These are phyloP conservation scores for Yamadazyma nakazawae DNA, from an alignment of 805 yeast species.

Conservation along the genomic window DNA sequence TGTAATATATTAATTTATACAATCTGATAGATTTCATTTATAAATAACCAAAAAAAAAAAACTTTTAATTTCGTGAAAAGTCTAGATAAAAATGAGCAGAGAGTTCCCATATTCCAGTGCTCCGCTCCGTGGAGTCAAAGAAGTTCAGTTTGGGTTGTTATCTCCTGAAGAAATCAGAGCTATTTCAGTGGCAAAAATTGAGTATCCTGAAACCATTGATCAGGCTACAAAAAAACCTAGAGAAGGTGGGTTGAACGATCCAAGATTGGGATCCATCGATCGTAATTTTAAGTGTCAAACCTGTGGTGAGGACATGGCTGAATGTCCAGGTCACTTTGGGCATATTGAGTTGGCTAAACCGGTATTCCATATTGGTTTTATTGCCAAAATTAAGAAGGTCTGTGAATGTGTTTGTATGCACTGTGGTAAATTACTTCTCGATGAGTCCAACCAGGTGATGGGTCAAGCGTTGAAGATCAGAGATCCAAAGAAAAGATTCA, in stretches of 20 bases:
- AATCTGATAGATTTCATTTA: slow-evolving; percentile 9
- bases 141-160: slow-evolving; percentile 96
- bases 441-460: slow-evolving; percentile 77
- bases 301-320: slow-evolving; percentile 98
- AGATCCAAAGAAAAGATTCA: slow-evolving; percentile 94
- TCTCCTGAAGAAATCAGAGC: slow-evolving; percentile 97
- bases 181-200: slow-evolving; percentile 95
- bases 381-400: slow-evolving; percentile 88
- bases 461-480: slow-evolving; percentile 84
- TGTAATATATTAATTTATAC: slow-evolving; percentile 7
- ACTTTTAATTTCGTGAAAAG: slow-evolving; percentile 11
- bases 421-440: slow-evolving; percentile 91
- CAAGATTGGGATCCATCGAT: slow-evolving; percentile 95
- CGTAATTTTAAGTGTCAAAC: slow-evolving; percentile 98
- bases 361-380: slow-evolving; percentile 96
- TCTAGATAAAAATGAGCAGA: slow-evolving; percentile 34
- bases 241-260: slow-evolving; percentile 96
- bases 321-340: slow-evolving; percentile 99
- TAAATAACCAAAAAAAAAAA: slow-evolving; percentile 7
- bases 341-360: slow-evolving; percentile 98
- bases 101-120: slow-evolving; percentile 94
- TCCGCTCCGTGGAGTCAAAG: slow-evolving; percentile 94
- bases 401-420: slow-evolving; percentile 98
- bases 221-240: slow-evolving; percentile 92
- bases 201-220: slow-evolving; percentile 99